These are phyloP conservation scores for Chlamydomonas incerta DNA, from an alignment of 139 green algal species.

Conservation along the genomic window DNA sequence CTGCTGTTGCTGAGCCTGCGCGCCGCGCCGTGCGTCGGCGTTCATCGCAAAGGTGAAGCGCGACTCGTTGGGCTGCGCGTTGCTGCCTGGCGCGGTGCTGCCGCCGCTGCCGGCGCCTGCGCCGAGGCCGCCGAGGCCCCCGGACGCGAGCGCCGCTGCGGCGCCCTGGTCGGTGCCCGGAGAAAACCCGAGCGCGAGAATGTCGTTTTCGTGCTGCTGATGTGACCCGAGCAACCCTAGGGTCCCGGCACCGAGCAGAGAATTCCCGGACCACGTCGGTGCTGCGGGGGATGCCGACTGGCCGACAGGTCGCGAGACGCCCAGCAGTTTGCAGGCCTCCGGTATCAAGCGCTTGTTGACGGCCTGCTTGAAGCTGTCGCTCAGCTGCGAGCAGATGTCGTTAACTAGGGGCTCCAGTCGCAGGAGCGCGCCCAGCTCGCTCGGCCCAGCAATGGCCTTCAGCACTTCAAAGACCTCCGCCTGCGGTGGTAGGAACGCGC, in stretches of 20 bases:
- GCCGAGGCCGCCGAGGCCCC: not conserved
- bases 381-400: conserved; percentile 23
- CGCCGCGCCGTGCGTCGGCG: conserved; percentile 1
- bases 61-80: conserved; percentile 2
- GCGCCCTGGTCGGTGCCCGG: conserved; percentile 35
- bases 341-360: conserved; percentile 15
- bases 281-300: too few relatives aligned
- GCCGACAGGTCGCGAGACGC: not conserved
- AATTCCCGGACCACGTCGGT: too few relatives aligned
- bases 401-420: conserved; percentile 19
- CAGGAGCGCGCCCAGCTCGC: not conserved
- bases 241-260: not conserved
- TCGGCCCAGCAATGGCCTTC: not conserved
- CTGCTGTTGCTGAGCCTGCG: too few relatives aligned
- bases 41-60: conserved; percentile 28
- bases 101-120: not conserved
- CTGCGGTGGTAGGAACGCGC: not conserved
- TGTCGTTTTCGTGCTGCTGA: conserved; percentile 11
- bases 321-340: conserved; percentile 27
- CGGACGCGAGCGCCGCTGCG: not conserved
- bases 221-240: not conserved
- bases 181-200: not conserved
- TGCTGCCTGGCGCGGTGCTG: not conserved
- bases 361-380: conserved; percentile 15
- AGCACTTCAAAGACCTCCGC: conserved; percentile 15